Evolutionary conservation across 257 asterid species (phyloP).

Genomic region (Craterostigma plantagineum): DNA sequence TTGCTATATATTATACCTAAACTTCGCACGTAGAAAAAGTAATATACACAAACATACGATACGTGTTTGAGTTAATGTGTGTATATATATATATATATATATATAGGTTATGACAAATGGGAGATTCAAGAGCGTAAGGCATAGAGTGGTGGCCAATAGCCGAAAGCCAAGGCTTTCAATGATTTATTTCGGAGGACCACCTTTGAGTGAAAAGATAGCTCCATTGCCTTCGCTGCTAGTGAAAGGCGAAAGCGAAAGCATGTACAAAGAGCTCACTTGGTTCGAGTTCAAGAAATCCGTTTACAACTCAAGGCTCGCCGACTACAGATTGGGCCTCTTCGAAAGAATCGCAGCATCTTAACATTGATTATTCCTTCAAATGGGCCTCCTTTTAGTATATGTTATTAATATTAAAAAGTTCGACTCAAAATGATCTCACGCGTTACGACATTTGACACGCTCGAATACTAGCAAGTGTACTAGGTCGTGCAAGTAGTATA

Average conservation of each 20-base stretch:
- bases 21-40: too few relatives aligned
- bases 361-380: too few relatives aligned
- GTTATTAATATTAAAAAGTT: too few relatives aligned
- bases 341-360: slow-evolving; percentile 12
- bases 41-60: too few relatives aligned
- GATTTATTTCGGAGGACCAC: slow-evolving; percentile 61
- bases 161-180: slow-evolving; percentile 33
- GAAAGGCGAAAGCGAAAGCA: slow-evolving; percentile 27
- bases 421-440: too few relatives aligned
- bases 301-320: slow-evolving; percentile 40
- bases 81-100: too few relatives aligned
- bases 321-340: slow-evolving; percentile 28
- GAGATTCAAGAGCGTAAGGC: slow-evolving; percentile 42
- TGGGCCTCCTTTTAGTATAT: too few relatives aligned
- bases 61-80: too few relatives aligned
- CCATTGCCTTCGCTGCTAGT: slow-evolving; percentile 27
- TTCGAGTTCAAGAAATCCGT: slow-evolving; percentile 44
- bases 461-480: too few relatives aligned
- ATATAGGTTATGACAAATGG: slow-evolving; percentile 57
- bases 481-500: too few relatives aligned
- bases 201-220: slow-evolving; percentile 23
- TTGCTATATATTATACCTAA: too few relatives aligned
- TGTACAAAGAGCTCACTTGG: slow-evolving; percentile 65
- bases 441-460: too few relatives aligned
- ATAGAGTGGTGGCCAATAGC: slow-evolving; percentile 32